Evolutionary conservation across 495 filamentous ascomycete genomes (phyloP).

Genomic region (Astrothelium macrocarpum): DNA sequence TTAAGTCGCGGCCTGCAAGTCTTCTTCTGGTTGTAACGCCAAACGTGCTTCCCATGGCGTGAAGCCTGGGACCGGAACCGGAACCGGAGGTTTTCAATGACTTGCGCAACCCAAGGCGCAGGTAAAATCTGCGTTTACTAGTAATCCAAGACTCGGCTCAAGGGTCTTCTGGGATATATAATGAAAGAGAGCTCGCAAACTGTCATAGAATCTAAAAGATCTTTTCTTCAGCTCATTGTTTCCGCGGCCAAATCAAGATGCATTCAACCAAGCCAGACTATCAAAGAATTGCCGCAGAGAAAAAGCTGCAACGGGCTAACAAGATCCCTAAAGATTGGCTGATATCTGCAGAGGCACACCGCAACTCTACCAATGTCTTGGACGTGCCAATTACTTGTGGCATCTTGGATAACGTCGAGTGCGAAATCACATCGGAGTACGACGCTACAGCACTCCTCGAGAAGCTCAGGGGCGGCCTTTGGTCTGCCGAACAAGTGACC

Average conservation of each 20-base stretch:
- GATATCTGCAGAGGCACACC: slow-evolving; percentile 7
- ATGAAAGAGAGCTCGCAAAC: not conserved
- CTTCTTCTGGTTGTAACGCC: not conserved
- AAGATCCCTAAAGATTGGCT: slow-evolving; percentile 33
- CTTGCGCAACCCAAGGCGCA: not conserved
- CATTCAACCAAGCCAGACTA: slow-evolving; percentile 4
- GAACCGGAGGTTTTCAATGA: slow-evolving; percentile 3
- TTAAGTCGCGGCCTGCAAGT: not conserved
- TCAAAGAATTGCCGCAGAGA: slow-evolving; percentile 24
- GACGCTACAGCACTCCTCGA: slow-evolving; percentile 16
- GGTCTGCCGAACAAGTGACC: slow-evolving; percentile 37
- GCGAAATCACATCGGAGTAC: slow-evolving; percentile 20
- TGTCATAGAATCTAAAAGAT: slow-evolving; percentile 4
- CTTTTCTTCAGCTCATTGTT: slow-evolving; percentile 6
- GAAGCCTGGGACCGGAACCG: not conserved
- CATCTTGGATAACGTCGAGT: slow-evolving; percentile 15
- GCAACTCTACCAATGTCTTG: slow-evolving; percentile 19
- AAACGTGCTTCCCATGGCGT: not conserved
- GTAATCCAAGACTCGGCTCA: not conserved
- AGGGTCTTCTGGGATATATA: slow-evolving; percentile 3
- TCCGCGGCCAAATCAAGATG: slow-evolving; percentile 5
- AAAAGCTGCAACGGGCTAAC: slow-evolving; percentile 27
- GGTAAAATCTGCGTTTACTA: not conserved
- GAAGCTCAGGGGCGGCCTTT: slow-evolving; percentile 17
- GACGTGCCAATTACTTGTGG: slow-evolving; percentile 26